These are phyloP conservation scores for Lichtheimia ornata DNA, from an alignment of 371 early-diverging fungal species.

Conservation along the genomic window DNA sequence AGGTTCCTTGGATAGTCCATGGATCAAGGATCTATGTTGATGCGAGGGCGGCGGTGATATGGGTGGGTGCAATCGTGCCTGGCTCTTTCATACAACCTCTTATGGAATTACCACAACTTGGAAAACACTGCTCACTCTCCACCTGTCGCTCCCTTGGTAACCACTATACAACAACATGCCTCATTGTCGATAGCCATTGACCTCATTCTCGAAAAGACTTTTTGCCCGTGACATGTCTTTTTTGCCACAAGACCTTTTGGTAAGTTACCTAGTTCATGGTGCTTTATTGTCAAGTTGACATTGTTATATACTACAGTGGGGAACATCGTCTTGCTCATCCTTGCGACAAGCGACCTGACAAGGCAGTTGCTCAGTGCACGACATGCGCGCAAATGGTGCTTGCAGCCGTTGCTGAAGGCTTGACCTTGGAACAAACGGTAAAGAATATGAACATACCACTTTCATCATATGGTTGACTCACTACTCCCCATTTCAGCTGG, in stretches of 20 bases:
- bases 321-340: neutral
- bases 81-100: too few relatives aligned
- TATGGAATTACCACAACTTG: slow-evolving; percentile 11
- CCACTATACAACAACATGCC: neutral
- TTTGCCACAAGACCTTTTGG: slow-evolving; percentile 11
- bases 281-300: neutral
- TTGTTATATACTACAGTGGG: neutral
- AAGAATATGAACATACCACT: too few relatives aligned
- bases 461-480: too few relatives aligned
- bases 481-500: neutral
- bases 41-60: too few relatives aligned
- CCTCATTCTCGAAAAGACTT: slow-evolving; percentile 5
- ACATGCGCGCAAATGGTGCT: neutral
- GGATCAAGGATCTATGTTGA: neutral
- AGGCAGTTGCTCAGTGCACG: neutral
- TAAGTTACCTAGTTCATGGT: neutral
- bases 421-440: neutral
- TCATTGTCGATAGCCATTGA: neutral
- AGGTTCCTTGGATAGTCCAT: too few relatives aligned
- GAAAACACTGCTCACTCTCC: slow-evolving; percentile 7
- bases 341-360: neutral
- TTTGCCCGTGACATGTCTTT: slow-evolving; percentile 10
- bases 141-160: slow-evolving; percentile 6
- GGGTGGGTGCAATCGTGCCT: neutral
- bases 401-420: neutral